These are phyloP conservation scores for Anethum foeniculum DNA, from an alignment of 140 eudicot genomes.

Conservation along the genomic window DNA sequence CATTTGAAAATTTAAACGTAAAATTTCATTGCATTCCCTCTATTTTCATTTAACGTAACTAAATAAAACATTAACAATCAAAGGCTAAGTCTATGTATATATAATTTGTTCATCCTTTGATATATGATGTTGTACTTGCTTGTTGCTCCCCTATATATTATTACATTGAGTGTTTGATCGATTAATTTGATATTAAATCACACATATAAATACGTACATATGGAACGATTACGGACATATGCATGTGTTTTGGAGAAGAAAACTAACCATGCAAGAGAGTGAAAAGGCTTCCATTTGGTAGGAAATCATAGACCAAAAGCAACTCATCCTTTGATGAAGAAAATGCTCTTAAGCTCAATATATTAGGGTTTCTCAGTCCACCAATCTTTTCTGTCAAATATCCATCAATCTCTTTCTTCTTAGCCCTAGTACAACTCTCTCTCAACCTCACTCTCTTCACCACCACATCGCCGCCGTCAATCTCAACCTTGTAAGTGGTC, in stretches of 20 bases:
- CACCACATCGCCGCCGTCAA: constrained; percentile 50
- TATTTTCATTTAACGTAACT: too few species aligned
- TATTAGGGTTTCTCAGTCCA: constrained; percentile 35
- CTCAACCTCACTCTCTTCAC: constrained; percentile 45
- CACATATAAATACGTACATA: too few species aligned
- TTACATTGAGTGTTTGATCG: too few species aligned
- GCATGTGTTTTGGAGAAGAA: neutral
- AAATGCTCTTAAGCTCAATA: constrained; percentile 44
- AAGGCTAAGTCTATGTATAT: too few species aligned
- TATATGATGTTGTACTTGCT: too few species aligned
- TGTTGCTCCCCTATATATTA: too few species aligned
- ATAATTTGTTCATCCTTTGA: too few species aligned
- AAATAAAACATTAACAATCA: too few species aligned
- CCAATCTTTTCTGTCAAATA: constrained; percentile 37
- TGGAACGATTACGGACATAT: neutral
- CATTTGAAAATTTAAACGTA: too few species aligned
- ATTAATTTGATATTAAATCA: neutral
- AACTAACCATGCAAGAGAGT: constrained; percentile 53
- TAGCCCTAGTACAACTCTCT: constrained; percentile 1
- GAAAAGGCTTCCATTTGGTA: constrained; percentile 43
- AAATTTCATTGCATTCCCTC: too few species aligned
- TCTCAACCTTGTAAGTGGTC: constrained; percentile 50
- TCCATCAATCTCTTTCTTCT: constrained; percentile 37
- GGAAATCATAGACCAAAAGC: constrained; percentile 43
- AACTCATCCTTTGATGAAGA: constrained; percentile 44